Conservation (phyloP, 2,329 filamentous ascomycete genomes). For the Calonectria pseudoturangicola region DNA sequence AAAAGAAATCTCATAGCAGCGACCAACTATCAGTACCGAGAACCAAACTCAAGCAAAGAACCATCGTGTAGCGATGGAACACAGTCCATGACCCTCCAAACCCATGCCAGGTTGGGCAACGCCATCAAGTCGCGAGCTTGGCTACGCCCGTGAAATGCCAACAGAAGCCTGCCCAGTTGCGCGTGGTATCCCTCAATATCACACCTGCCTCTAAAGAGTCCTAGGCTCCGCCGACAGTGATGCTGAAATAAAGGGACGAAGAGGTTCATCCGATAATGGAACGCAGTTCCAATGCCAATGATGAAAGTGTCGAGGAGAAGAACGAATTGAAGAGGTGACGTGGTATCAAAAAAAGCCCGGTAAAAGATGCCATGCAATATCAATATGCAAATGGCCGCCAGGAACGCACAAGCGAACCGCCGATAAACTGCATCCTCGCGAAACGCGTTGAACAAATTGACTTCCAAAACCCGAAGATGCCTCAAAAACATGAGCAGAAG, state of each 20-base stretch:
- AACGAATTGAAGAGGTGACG: constrained; percentile 53
- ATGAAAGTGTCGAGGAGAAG: constrained; percentile 44
- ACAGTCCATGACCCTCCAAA: constrained; percentile 20
- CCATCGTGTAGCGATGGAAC: constrained; percentile 16
- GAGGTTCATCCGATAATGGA: constrained; percentile 13
- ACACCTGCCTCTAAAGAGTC: constrained; percentile 15
- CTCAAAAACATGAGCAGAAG: constrained; percentile 43
- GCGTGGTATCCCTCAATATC: constrained; percentile 10
- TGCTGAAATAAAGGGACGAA: not conserved
- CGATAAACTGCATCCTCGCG: constrained; percentile 45
- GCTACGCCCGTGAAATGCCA: constrained; percentile 18
- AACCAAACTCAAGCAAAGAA: constrained; percentile 29
- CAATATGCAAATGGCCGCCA: constrained; percentile 47
- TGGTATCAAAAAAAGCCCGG: constrained; percentile 57
- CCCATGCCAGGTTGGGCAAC: constrained; percentile 3
- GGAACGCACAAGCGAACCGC: constrained; percentile 49
- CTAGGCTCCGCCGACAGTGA: constrained; percentile 18
- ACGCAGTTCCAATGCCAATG: constrained; percentile 26
- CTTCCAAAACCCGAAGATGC: constrained; percentile 45
- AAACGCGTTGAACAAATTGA: constrained; percentile 48
- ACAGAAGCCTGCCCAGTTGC: constrained; percentile 5
- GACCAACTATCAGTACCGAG: constrained; percentile 23
- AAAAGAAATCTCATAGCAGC: constrained; percentile 23
- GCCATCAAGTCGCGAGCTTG: not conserved
- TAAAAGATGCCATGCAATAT: constrained; percentile 52